Percentiles rank a stretch among this genome's conserved stretches.
Conservation (phyloP, 2,329 filamentous ascomycete genomes). For the Nothopassalora personata region DNA sequence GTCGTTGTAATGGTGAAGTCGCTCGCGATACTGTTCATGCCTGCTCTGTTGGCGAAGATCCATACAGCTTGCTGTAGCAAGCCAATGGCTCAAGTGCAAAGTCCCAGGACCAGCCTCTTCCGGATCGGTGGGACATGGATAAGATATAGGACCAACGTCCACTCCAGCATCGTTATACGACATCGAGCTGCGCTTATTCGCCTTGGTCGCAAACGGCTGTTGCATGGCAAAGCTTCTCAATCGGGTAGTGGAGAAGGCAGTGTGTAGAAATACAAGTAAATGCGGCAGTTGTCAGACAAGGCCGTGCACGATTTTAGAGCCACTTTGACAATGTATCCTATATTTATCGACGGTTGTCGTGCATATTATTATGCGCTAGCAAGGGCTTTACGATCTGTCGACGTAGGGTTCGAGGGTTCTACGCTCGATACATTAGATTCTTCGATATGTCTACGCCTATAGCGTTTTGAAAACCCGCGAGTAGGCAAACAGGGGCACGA, state of each 20-base stretch:
- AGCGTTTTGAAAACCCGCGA: too few species aligned
- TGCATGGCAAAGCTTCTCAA: not conserved
- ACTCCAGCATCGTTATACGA: not conserved
- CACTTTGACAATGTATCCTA: too few species aligned
- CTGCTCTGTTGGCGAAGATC: slow-evolving; percentile 8
- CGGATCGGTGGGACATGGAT: not conserved
- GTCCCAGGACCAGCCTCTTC: not conserved
- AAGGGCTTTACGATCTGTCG: too few species aligned
- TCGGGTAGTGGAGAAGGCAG: not conserved
- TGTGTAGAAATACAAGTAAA: not conserved
- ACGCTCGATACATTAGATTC: too few species aligned
- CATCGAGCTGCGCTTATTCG: not conserved
- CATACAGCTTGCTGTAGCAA: slow-evolving; percentile 11
- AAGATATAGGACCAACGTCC: not conserved
- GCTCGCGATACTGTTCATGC: slow-evolving; percentile 3
- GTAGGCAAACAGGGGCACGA: too few species aligned
- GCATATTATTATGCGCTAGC: too few species aligned
- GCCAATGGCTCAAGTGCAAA: slow-evolving; percentile 1
- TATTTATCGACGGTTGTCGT: too few species aligned
- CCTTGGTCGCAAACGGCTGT: not conserved
- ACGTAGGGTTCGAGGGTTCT: too few species aligned
- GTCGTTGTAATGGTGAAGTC: not conserved
- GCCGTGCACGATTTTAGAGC: too few species aligned
- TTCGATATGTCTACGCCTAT: too few species aligned
- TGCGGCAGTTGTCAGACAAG: too few species aligned